Evolutionary conservation across 1,139 yeast genomes (phyloP).

Genomic region (Yamadazyma membranifaciens): DNA sequence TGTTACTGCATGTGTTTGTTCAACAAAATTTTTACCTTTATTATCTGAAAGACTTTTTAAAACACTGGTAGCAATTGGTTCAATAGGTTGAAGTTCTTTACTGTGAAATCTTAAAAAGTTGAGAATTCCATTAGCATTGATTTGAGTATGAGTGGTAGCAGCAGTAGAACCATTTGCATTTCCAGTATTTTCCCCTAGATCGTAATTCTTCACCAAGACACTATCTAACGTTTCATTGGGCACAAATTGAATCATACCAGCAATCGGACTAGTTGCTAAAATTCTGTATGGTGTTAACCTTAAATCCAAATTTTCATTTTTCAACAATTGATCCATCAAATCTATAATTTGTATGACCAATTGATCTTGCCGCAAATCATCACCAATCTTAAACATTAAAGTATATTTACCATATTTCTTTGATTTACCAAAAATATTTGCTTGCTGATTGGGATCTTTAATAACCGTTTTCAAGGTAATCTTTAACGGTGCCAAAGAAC

Average conservation of each 20-base stretch:
- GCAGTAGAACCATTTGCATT: constrained; percentile 1
- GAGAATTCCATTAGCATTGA: constrained; percentile 54
- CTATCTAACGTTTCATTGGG: constrained; percentile 90
- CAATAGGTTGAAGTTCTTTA: constrained; percentile 34
- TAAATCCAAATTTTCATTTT: constrained; percentile 87
- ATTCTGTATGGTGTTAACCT: constrained; percentile 86
- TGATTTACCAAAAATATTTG: constrained; percentile 33
- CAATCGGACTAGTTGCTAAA: constrained; percentile 84
- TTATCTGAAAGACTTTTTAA: constrained; percentile 12
- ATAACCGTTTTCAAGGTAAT: constrained; percentile 66
- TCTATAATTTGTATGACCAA: constrained; percentile 88
- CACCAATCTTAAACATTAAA: constrained; percentile 92
- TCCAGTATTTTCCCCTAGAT: constrained; percentile 6
- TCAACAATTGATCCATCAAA: constrained; percentile 84
- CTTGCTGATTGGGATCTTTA: constrained; percentile 18
- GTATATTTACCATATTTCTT: constrained; percentile 60
- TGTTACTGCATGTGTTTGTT: constrained; percentile 30
- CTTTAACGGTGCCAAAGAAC: constrained; percentile 85
- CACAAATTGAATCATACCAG: constrained; percentile 90
- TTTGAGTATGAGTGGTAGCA: neutral
- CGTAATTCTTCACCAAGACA: constrained; percentile 59
- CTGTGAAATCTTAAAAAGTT: constrained; percentile 68
- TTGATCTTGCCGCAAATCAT: constrained; percentile 95
- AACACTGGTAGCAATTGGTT: constrained; percentile 31
- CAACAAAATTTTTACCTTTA: constrained; percentile 10